Conservation (phyloP, 768 basidiomycete genomes). For the Rhodotorula taiwanensis region DNA sequence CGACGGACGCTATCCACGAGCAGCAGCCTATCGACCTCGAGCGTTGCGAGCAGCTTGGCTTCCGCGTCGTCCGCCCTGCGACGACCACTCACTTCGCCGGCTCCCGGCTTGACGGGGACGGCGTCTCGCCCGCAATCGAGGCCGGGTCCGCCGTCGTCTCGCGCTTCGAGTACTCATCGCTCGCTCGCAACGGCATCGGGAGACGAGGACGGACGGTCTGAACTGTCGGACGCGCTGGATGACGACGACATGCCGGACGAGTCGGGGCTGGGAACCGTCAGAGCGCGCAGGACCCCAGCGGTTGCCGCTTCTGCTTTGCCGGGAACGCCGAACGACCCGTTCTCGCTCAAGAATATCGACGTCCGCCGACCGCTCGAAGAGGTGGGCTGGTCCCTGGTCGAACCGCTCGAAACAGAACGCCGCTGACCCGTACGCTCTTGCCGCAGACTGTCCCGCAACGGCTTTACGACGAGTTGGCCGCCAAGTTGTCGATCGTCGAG, state of each 20-base stretch:
- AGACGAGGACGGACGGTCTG: too few species aligned
- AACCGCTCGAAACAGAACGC: neutral
- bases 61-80: neutral
- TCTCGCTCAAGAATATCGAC: constrained; percentile 11
- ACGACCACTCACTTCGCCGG: neutral
- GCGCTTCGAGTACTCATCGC: too few species aligned
- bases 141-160: too few species aligned
- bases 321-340: constrained; percentile 6
- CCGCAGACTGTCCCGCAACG: constrained; percentile 49
- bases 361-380: constrained; percentile 1
- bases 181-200: too few species aligned
- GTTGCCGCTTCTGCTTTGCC: too few species aligned
- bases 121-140: too few species aligned
- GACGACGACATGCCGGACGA: too few species aligned
- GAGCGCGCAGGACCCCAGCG: neutral
- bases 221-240: too few species aligned
- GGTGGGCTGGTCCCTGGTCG: neutral
- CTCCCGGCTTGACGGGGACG: too few species aligned
- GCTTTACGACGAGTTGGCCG: constrained; percentile 61
- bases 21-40: too few species aligned
- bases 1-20: neutral
- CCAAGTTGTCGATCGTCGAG: constrained; percentile 78
- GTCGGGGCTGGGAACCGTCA: neutral
- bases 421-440: neutral
- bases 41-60: neutral